Base-by-base conservation (phyloP, 805 yeast genomes). In the Pachysolen tannophilus region DNA sequence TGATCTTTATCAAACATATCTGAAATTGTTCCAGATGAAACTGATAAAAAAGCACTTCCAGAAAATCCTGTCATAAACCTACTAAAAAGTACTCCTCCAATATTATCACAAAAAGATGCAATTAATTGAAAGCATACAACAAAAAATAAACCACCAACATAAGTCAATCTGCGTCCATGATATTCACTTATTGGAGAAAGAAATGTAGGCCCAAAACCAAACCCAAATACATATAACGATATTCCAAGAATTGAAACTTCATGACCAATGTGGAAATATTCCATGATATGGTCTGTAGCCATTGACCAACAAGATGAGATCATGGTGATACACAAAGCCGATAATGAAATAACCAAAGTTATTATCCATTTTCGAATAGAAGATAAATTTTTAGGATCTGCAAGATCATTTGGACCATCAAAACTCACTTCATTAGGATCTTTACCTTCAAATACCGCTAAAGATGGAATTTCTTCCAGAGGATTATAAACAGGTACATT, bases 21-120 rank as follows among this genome's bases (percentile, higher is more conserved):
- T 8, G 85, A 76, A 30, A 83, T 61, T 1, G 82, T 68, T 15
- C 92, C 94, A 24, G 88, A 87, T 8, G 86, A 85, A 23, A 82
- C 79, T 41, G 80, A 74, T 44, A 83, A 60, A 26, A 86, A 82
- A 3, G 83, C 79, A 33, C 85, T 77, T 4, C 87, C 87, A 45
- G 78, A 78, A 30, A 82, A 65, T 1, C 92, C 92, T 9, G 78
- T 74, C 41, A 79, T 56, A 43, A 80, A 73, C 43, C 92, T 69
- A 34, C 78, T 72, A 31, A 80, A 71, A 38, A 80, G 54, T 38
- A 83, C 58, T 23, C 80, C 83, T 7, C 76, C 78, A 21, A 76
- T 70, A 38, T 77, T 78, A 49, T 67, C 48, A 41, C 71, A 67
- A 49, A 73, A 71, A 7, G 76, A 77, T 41, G 78, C 71, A 3